Conservation (phyloP, 257 asterid species). For the Verbena officinalis region DNA sequence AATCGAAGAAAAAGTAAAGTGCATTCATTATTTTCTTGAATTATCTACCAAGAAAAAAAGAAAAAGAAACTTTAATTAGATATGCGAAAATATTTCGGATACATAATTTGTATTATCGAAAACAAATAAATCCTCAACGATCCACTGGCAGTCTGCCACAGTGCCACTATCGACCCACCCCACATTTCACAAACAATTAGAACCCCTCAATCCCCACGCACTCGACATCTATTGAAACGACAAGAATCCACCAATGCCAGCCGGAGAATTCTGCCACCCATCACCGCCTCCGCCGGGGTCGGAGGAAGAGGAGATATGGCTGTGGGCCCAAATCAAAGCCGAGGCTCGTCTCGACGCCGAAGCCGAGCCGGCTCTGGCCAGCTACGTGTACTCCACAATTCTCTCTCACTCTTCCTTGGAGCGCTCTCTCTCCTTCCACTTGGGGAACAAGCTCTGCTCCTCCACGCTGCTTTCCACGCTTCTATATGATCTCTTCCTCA, state of each 20-base stretch:
- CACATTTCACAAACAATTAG: no score
- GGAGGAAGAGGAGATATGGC: slow-evolving; percentile 63
- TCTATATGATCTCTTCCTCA: slow-evolving; percentile 78
- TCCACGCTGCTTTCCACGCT: slow-evolving; percentile 86
- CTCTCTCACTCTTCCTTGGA: slow-evolving; percentile 84
- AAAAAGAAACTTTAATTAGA: no score
- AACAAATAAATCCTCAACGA: no score
- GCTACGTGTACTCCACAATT: slow-evolving; percentile 82
- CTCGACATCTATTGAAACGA: neutral
- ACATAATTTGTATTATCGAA: no score
- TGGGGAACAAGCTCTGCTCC: slow-evolving; percentile 90
- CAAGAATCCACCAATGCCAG: neutral
- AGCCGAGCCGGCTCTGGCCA: slow-evolving; percentile 86
- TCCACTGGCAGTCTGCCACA: no score
- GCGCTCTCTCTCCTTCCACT: slow-evolving; percentile 81
- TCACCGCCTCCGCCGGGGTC: slow-evolving; percentile 47
- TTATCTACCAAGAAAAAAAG: no score
- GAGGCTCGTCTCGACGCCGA: slow-evolving; percentile 90
- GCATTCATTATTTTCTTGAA: no score
- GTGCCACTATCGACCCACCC: no score
- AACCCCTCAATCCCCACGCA: neutral
- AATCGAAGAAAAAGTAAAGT: no score
- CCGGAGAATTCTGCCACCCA: slow-evolving; percentile 7
- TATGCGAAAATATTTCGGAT: no score
- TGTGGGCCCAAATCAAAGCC: slow-evolving; percentile 72